These are phyloP conservation scores for Pichia pseudocactophila DNA, from an alignment of 805 yeast genomes.

Conservation along the genomic window DNA sequence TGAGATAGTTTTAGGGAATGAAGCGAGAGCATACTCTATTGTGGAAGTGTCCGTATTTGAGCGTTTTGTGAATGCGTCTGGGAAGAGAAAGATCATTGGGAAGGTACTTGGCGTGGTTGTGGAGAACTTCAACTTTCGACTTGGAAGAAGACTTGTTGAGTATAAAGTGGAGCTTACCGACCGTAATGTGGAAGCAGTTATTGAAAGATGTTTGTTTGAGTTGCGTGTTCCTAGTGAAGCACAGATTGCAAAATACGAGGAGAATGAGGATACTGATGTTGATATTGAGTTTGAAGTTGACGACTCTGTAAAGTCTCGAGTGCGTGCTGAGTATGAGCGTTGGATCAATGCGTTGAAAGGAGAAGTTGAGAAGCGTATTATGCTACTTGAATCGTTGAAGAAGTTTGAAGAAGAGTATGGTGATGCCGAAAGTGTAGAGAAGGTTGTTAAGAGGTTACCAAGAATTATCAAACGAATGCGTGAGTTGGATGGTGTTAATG, in stretches of 20 bases:
- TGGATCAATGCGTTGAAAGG: constrained; percentile 41
- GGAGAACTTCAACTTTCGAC: constrained; percentile 5
- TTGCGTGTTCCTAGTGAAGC: constrained; percentile 49
- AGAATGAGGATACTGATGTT: neutral
- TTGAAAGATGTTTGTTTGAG: constrained; percentile 64
- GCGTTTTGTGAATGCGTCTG: constrained; percentile 14
- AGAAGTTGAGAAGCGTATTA: constrained; percentile 36
- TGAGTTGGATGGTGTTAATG: constrained; percentile 32
- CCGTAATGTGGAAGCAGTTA: constrained; percentile 38
- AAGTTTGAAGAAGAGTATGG: constrained; percentile 65
- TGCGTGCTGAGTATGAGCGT: constrained; percentile 48
- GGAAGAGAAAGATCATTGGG: constrained; percentile 2
- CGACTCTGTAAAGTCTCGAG: constrained; percentile 29
- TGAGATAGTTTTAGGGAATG: constrained; percentile 61
- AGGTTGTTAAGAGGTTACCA: constrained; percentile 45
- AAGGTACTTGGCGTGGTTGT: neutral
- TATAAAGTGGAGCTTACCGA: constrained; percentile 1
- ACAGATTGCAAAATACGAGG: constrained; percentile 34
- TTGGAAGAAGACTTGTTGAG: constrained; percentile 5
- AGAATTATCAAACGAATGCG: constrained; percentile 38
- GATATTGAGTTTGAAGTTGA: constrained; percentile 36
- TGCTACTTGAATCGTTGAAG: constrained; percentile 51
- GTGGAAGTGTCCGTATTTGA: constrained; percentile 40
- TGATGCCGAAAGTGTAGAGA: constrained; percentile 25
- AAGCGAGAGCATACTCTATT: constrained; percentile 56